Percentiles rank a stretch among this genome's conserved stretches.
These are phyloP conservation scores for Trichodelitschia bisporula DNA, from an alignment of 495 filamentous ascomycete species.

Conservation along the genomic window DNA sequence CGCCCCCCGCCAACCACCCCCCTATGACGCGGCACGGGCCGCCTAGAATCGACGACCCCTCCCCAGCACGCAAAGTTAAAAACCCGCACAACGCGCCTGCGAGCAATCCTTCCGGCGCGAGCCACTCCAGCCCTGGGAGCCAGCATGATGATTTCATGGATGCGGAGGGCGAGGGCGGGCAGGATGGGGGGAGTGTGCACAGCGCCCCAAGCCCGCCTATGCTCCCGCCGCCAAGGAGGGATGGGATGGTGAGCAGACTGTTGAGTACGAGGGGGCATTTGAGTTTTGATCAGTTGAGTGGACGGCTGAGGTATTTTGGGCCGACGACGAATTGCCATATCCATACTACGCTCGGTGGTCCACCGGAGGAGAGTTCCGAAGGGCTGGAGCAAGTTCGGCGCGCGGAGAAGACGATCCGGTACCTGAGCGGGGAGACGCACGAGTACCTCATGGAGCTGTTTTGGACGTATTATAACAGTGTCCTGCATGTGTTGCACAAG, in stretches of 20 bases:
- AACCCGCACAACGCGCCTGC: background rate
- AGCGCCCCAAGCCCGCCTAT: constrained; percentile 6
- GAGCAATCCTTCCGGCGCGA: background rate
- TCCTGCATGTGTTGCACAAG: constrained; percentile 22
- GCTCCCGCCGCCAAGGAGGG: constrained; percentile 12
- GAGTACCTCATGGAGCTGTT: constrained; percentile 27
- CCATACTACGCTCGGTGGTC: constrained; percentile 9
- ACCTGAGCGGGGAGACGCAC: constrained; percentile 19
- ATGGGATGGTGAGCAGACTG: constrained; percentile 18
- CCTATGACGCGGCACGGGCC: constrained; percentile 20
- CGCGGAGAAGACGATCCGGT: constrained; percentile 20
- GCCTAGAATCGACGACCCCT: no score
- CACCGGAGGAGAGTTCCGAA: constrained; percentile 4
- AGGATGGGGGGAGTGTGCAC: no score
- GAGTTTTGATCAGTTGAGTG: constrained; percentile 20
- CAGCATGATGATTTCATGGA: constrained; percentile 10
- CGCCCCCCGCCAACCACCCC: constrained; percentile 25
- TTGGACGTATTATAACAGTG: constrained; percentile 24
- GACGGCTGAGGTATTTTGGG: constrained; percentile 22
- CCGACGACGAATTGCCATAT: constrained; percentile 20
- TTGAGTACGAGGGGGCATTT: constrained; percentile 20
- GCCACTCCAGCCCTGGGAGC: constrained; percentile 6
- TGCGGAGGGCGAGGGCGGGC: no score
- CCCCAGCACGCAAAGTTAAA: no score
- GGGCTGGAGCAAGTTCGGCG: constrained; percentile 17